These are phyloP conservation scores for Suillus variegatus DNA, from an alignment of 768 basidiomycete genomes.

Conservation along the genomic window DNA sequence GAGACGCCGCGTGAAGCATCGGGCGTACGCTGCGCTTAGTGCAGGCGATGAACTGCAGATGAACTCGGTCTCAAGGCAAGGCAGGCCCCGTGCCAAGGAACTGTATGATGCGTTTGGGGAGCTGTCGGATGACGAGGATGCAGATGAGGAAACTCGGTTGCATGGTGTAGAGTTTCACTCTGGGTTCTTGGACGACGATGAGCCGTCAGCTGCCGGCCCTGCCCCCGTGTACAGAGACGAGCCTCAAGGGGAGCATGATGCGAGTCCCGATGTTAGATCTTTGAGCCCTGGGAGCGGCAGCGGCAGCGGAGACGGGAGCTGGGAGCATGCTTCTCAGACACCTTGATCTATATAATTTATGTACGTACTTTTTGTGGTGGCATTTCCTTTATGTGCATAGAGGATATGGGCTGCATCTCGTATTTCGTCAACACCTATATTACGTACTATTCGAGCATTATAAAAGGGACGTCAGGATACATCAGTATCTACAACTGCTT, in stretches of 20 bases:
- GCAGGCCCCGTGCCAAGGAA: slow-evolving; percentile 72
- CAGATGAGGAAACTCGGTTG: slow-evolving; percentile 70
- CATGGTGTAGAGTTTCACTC: slow-evolving; percentile 66
- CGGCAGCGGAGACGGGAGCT: slow-evolving; percentile 66
- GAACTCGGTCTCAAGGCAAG: slow-evolving; percentile 57
- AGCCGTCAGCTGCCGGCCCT: slow-evolving; percentile 37
- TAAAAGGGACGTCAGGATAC: neutral
- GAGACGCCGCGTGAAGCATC: slow-evolving; percentile 53
- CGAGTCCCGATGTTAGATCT: slow-evolving; percentile 17
- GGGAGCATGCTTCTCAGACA: slow-evolving; percentile 67
- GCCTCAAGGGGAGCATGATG: slow-evolving; percentile 35
- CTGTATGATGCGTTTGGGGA: slow-evolving; percentile 97
- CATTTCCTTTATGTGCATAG: neutral
- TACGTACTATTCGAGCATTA: neutral
- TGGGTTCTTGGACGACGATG: slow-evolving; percentile 83
- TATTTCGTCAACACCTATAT: neutral
- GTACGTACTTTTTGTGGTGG: neutral
- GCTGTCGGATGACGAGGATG: slow-evolving; percentile 79
- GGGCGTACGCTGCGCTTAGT: slow-evolving; percentile 60
- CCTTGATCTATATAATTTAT: slow-evolving; percentile 15
- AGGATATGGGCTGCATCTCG: neutral
- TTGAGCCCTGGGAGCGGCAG: slow-evolving; percentile 41
- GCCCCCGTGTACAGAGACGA: slow-evolving; percentile 53
- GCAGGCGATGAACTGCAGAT: slow-evolving; percentile 76
- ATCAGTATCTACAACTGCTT: neutral